Percentiles rank a stretch among this genome's conserved stretches.
Conservation (phyloP, 163 green algal genomes). For the Trebouxiophyceae sp. region DNA sequence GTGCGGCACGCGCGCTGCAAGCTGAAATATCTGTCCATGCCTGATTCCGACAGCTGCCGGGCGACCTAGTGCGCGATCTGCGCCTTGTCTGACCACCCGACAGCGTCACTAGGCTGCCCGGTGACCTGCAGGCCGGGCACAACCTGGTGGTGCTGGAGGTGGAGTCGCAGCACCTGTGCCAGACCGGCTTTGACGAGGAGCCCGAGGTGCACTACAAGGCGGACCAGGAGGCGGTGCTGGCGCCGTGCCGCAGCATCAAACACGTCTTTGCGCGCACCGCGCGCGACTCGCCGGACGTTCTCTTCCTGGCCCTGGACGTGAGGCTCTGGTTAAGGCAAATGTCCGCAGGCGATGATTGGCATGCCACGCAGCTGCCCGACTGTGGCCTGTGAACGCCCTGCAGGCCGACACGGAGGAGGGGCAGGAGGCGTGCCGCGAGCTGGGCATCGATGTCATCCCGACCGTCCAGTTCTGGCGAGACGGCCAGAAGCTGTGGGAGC, state of each 20-base stretch:
- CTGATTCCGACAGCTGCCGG: too few relatives aligned
- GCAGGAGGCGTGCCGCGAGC: constrained; percentile 35
- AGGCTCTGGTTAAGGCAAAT: too few relatives aligned
- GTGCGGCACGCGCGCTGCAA: constrained; percentile 3
- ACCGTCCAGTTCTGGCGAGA: constrained; percentile 72
- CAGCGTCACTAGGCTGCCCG: too few relatives aligned
- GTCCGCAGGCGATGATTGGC: too few relatives aligned
- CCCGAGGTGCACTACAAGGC: constrained; percentile 63
- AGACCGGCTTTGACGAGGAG: constrained; percentile 57
- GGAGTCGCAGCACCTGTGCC: constrained; percentile 44
- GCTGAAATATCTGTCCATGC: neutral
- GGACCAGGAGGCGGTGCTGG: constrained; percentile 40
- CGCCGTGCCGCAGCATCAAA: constrained; percentile 52
- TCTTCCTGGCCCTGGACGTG: constrained; percentile 61
- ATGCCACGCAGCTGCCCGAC: too few relatives aligned
- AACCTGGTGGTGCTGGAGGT: constrained; percentile 73
- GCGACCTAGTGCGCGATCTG: too few relatives aligned
- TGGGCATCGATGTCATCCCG: constrained; percentile 63
- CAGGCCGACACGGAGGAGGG: constrained; percentile 41
- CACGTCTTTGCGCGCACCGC: constrained; percentile 65
- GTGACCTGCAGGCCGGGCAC: constrained; percentile 39
- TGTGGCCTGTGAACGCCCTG: neutral
- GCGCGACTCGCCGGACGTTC: constrained; percentile 64
- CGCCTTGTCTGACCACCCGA: too few relatives aligned
- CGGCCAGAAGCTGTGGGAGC: constrained; percentile 68